These are phyloP conservation scores for Hypoxylon rickii DNA, from an alignment of 495 filamentous ascomycete genomes.

Conservation along the genomic window DNA sequence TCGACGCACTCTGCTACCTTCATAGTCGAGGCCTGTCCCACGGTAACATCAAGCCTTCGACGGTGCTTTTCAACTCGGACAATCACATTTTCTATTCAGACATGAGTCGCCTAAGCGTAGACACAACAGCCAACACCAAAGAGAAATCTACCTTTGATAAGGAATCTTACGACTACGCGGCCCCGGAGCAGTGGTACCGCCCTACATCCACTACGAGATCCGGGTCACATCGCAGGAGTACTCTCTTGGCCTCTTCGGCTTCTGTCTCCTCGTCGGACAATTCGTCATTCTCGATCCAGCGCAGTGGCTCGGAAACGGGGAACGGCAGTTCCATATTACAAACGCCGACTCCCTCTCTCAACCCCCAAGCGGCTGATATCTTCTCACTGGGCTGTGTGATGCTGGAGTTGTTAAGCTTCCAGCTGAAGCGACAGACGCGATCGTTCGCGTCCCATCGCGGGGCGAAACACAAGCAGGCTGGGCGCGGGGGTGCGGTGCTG, in stretches of 20 bases:
- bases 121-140: conserved; percentile 46
- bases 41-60: conserved; percentile 81
- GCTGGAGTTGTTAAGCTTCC: conserved; percentile 69
- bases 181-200: conserved; percentile 76
- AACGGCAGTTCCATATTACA: conserved; percentile 38
- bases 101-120: conserved; percentile 60
- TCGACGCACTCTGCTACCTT: conserved; percentile 75
- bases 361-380: conserved; percentile 66
- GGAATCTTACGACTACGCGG: conserved; percentile 85
- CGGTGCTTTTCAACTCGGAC: conserved; percentile 72
- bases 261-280: conserved; percentile 42
- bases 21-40: conserved; percentile 76
- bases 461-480: conserved; percentile 65
- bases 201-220: conserved; percentile 46
- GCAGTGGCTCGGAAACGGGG: conserved; percentile 32
- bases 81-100: conserved; percentile 77
- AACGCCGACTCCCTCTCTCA: conserved; percentile 43
- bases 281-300: conserved; percentile 44
- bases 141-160: conserved; percentile 61
- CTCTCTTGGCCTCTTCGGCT: conserved; percentile 34
- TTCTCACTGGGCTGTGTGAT: conserved; percentile 77
- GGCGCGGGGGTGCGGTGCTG: conserved; percentile 68
- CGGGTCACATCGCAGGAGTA: conserved; percentile 35
- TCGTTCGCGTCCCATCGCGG: conserved; percentile 76
- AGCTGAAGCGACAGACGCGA: conserved; percentile 72